Conservation (phyloP, 306 rosid genomes). For the Rosa multiflora region DNA sequence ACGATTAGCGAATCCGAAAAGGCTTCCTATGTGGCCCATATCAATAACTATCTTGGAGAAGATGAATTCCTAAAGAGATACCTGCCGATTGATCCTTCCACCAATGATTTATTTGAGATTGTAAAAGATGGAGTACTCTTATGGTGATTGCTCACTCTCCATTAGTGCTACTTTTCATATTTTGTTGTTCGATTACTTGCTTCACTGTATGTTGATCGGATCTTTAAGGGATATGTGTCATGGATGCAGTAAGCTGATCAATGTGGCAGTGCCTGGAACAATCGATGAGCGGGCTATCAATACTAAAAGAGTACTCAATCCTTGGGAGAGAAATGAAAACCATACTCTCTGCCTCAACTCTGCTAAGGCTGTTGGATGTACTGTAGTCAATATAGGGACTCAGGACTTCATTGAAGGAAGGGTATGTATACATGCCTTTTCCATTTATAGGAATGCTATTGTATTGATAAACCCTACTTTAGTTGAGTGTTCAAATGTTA, state of each 20-base stretch:
- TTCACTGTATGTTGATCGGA: conserved; percentile 9
- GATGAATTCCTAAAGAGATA: conserved; percentile 77
- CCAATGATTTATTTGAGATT: conserved; percentile 87
- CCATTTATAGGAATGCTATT: not conserved
- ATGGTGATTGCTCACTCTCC: conserved; percentile 50
- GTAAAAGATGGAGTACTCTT: conserved; percentile 93
- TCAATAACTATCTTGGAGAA: conserved; percentile 76
- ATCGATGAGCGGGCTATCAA: conserved; percentile 94
- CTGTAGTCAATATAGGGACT: conserved; percentile 96
- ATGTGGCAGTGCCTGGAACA: conserved; percentile 94
- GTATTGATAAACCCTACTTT: not conserved
- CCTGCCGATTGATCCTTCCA: conserved; percentile 84
- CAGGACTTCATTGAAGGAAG: conserved; percentile 98
- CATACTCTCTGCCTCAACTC: conserved; percentile 98
- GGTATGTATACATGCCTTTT: conserved; percentile 50
- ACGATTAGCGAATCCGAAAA: conserved; percentile 98
- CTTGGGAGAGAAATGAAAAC: conserved; percentile 98
- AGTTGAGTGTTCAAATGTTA: not conserved
- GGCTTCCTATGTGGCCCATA: conserved; percentile 89
- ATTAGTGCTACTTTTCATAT: not conserved
- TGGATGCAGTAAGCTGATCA: conserved; percentile 86
- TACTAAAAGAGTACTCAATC: conserved; percentile 81
- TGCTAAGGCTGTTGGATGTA: conserved; percentile 98
- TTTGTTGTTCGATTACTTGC: not conserved
- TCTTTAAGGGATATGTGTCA: not conserved